Evolutionary conservation across 192 early-diverging fungal species (phyloP).

Genomic region (Backusella sp.): DNA sequence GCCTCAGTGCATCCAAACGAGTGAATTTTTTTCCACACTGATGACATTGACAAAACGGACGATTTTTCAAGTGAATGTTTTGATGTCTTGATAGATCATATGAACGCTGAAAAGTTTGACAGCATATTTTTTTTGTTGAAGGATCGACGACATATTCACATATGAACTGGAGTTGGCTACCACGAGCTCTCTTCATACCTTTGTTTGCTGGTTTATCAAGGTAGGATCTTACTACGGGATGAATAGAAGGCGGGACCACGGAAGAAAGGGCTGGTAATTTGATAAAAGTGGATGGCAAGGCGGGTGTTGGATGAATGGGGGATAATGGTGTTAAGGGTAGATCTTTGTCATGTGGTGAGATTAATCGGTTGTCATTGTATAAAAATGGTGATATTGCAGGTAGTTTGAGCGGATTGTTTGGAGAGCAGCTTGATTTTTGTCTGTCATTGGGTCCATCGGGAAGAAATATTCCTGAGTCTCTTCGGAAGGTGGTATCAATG

Average conservation of each 20-base stretch:
- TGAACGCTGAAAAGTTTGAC: conserved; percentile 33
- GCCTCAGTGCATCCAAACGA: conserved; percentile 33
- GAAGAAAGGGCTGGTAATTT: conserved; percentile 8
- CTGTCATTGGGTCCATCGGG: neutral
- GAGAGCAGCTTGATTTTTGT: neutral
- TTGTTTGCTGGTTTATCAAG: neutral
- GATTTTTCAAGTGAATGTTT: conserved; percentile 32
- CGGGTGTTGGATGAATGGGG: neutral
- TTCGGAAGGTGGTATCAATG: neutral
- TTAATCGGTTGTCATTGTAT: neutral
- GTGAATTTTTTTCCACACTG: conserved; percentile 38
- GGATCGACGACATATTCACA: conserved; percentile 28
- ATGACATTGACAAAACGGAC: conserved; percentile 28
- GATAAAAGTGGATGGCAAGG: neutral
- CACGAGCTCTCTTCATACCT: conserved; percentile 5
- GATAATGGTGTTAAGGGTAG: neutral
- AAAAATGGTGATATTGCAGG: conserved; percentile 1
- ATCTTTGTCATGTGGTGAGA: neutral
- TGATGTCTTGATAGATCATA: conserved; percentile 38
- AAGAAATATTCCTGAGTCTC: neutral
- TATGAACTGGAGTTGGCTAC: conserved; percentile 12
- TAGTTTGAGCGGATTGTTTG: neutral
- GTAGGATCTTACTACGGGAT: conserved; percentile 6
- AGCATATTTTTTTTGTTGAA: conserved; percentile 18
- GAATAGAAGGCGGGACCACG: neutral